Evolutionary conservation across 345 rosid genomes (phyloP).

Genomic region (Geranium rotundifolium): DNA sequence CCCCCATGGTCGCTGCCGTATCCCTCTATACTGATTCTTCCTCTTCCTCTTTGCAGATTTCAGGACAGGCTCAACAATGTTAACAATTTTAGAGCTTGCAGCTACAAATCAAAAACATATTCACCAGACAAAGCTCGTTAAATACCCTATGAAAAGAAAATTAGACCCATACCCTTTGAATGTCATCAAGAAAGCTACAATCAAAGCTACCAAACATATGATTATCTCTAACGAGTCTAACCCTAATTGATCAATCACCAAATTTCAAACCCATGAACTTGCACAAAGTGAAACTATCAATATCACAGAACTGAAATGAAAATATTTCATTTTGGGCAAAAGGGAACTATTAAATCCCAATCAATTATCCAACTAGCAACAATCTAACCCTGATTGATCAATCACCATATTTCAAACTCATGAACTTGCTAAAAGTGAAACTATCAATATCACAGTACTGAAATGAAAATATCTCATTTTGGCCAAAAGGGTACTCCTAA

Average conservation of each 20-base stretch:
- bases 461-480: too few species aligned
- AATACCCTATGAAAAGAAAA: not conserved
- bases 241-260: too few species aligned
- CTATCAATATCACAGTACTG: not conserved
- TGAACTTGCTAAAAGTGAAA: not conserved
- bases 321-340: not conserved
- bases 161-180: not conserved
- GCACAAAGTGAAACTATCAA: not conserved
- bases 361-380: not conserved
- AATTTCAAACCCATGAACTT: not conserved
- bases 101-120: not conserved
- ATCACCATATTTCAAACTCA: not conserved
- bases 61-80: not conserved
- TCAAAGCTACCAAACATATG: not conserved
- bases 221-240: too few species aligned
- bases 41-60: not conserved
- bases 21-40: not conserved
- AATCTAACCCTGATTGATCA: too few species aligned
- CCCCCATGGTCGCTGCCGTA: not conserved
- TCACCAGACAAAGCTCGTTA: too few species aligned
- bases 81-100: not conserved
- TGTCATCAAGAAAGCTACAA: not conserved
- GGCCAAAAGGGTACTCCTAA: not conserved
- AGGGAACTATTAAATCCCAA: not conserved
- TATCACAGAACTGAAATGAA: not conserved